Evolutionary conservation across 1,139 yeast genomes (phyloP), one percentile per base, ranked within the genome.

Genomic region (Eremothecium coryli): DNA sequence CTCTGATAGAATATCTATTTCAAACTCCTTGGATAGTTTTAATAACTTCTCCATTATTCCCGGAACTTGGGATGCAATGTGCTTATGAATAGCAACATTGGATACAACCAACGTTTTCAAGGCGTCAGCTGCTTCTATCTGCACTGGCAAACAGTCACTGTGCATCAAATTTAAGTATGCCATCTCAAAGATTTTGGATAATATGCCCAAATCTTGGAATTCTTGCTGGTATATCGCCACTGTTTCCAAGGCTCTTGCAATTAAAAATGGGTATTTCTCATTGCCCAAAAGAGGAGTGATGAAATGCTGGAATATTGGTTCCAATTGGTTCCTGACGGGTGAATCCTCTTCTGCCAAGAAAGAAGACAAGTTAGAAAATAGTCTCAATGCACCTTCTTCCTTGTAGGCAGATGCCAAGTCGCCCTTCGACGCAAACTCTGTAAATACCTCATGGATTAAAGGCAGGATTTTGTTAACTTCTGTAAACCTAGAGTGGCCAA

Each of bases 41-140:
- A 90, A 65, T 39, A 93, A 62, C 46, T 74, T 78, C 38, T 85
- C 82, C 82, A 90, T 82, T 7, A 88, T 77, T 12, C 78, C 79
- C 24, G 93, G 77, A 38, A 90, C 82, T 36, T 80, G 76, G 5
- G 69, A 57, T 4, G 85, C 71, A 36, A 90, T 66, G 10, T 82
- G 82, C 23, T 72, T 73, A 45, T 73, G 75, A 45, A 90, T 85
- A 33, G 72, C 71, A 13, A 54, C 55, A 1, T 73, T 75, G 37
- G 79, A 74, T 15, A 70, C 68, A 38, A 86, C 68, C 52, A 81
- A 71, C 3, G 93, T 76, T 58, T 85, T 95, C 38, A 90, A 68
- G 1, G 95, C 93, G 49, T 86, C 72, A 0, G 95, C 88, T 21
- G 90, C 86, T 55, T 85, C 90, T 36, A 90, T 74, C 54, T 79